Conservation (phyloP, 1,284 basidiomycete species). For the Cryptococcus amylolentus region DNA sequence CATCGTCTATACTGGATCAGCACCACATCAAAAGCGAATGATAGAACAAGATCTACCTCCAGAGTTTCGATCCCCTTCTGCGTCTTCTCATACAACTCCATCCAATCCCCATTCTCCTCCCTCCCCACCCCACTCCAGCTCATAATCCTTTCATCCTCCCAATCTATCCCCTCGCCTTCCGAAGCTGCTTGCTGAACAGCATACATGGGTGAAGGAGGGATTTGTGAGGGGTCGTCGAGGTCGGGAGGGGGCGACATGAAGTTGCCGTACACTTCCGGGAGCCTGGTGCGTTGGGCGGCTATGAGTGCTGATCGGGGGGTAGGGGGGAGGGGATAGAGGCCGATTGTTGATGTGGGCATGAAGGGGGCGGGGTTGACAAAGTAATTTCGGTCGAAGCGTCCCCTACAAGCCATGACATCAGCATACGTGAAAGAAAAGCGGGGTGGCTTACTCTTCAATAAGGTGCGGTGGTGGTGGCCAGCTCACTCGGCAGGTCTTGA, state of each 20-base stretch:
- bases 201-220: conserved; percentile 28
- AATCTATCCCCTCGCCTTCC: conserved; percentile 24
- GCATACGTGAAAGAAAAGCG: background rate
- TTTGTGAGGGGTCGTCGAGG: conserved; percentile 5
- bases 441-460: conserved; percentile 17
- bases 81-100: conserved; percentile 25
- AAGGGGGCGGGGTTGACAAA: conserved; percentile 38
- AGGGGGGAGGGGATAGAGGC: conserved; percentile 14
- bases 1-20: conserved; percentile 18
- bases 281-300: conserved; percentile 7
- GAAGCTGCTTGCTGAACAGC: conserved; percentile 13
- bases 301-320: background rate
- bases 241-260: conserved; percentile 37
- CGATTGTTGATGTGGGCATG: conserved; percentile 24
- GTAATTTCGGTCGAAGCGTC: conserved; percentile 31
- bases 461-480: conserved; percentile 34
- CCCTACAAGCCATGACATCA: conserved; percentile 6
- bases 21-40: background rate
- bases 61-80: conserved; percentile 15
- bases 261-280: conserved; percentile 21
- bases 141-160: conserved; percentile 41
- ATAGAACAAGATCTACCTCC: conserved; percentile 9
- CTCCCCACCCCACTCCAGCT: conserved; percentile 32
- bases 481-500: conserved; percentile 32
- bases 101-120: conserved; percentile 35